Conservation (phyloP, 2,329 filamentous ascomycete genomes). For the Stemphylium vesicarium region DNA sequence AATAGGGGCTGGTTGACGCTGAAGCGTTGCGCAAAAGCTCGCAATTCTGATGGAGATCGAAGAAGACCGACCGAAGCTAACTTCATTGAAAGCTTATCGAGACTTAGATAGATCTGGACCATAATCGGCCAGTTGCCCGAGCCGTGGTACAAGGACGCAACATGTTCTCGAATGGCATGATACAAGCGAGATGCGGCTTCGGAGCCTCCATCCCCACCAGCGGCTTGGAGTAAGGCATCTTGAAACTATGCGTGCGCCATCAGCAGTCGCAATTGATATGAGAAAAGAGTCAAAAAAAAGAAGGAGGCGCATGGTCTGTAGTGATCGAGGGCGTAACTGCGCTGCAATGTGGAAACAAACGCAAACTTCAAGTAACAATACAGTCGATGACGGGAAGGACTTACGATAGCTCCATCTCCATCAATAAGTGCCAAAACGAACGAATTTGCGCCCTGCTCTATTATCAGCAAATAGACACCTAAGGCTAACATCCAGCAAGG, state of each 20-base stretch:
- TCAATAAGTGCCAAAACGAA: conserved; percentile 57
- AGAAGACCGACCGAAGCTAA: conserved; percentile 52
- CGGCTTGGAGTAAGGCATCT: conserved; percentile 51
- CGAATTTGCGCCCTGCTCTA: conserved; percentile 43
- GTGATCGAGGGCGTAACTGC: too few species aligned
- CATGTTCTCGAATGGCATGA: conserved; percentile 51
- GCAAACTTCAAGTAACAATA: background rate
- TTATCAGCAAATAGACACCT: conserved; percentile 5
- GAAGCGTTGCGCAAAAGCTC: conserved; percentile 53
- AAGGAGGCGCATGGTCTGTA: too few species aligned
- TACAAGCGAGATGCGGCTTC: conserved; percentile 55
- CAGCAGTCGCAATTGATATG: background rate
- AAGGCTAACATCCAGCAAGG: conserved; percentile 3
- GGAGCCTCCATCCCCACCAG: conserved; percentile 52
- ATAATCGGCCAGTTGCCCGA: conserved; percentile 54
- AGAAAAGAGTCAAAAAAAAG: too few species aligned
- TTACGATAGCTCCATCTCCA: conserved; percentile 57
- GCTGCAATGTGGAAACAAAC: background rate
- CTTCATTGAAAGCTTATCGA: conserved; percentile 54
- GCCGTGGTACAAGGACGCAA: conserved; percentile 50
- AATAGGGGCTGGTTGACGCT: conserved; percentile 54
- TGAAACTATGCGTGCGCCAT: conserved; percentile 46
- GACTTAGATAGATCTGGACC: conserved; percentile 56
- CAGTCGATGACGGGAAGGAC: conserved; percentile 12
- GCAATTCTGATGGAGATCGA: conserved; percentile 48